phyloP scores from a whole-genome alignment of 805 yeast genomes.

The Myxozyma kluyveri region DNA sequence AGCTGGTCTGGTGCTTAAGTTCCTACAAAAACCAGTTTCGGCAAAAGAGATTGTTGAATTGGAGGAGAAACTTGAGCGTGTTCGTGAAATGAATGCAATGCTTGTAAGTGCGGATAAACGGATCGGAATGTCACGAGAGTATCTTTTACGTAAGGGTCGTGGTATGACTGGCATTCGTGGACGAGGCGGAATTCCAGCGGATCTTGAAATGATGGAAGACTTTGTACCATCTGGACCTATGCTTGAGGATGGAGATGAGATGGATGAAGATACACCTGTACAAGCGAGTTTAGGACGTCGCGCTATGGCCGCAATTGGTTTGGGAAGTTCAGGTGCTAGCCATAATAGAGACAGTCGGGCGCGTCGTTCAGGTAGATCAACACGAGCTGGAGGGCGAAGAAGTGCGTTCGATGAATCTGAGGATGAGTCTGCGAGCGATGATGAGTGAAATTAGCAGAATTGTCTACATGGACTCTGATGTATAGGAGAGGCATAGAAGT shows the following conservation, averaged over 20 bases:
- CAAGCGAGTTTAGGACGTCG: background rate
- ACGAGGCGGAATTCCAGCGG: background rate
- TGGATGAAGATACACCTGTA: background rate
- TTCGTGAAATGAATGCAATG: conserved; percentile 17
- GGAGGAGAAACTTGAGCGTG: conserved; percentile 5
- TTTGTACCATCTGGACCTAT: background rate
- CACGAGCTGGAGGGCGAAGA: background rate
- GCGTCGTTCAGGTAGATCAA: too few relatives aligned
- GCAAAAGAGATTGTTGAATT: conserved; percentile 9
- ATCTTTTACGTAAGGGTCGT: background rate
- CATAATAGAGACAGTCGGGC: too few relatives aligned
- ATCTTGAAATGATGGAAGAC: background rate
- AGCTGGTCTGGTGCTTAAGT: conserved; percentile 4
- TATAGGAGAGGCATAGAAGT: background rate
- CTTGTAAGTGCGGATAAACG: conserved; percentile 14
- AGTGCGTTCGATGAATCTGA: background rate
- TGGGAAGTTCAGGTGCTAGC: background rate
- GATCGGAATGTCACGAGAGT: conserved; percentile 26
- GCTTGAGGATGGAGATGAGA: background rate
- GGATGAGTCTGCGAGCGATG: background rate
- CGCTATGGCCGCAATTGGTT: background rate
- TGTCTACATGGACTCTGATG: too few relatives aligned
- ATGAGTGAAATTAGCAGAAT: too few relatives aligned
- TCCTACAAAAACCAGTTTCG: conserved; percentile 7
- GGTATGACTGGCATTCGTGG: background rate